phyloP scores from a whole-genome alignment of 495 filamentous ascomycete genomes.

The Niebla homalea region DNA sequence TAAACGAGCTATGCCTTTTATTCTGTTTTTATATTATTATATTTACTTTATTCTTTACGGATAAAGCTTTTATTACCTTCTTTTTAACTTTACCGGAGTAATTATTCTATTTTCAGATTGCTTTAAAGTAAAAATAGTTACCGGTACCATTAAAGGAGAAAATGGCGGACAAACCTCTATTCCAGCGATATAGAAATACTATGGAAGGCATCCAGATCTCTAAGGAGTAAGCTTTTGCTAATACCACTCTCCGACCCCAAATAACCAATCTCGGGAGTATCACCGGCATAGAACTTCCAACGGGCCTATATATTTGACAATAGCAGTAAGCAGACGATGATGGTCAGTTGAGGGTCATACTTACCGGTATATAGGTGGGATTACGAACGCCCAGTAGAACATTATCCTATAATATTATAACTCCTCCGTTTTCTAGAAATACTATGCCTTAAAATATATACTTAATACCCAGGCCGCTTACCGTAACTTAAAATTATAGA shows the following conservation, averaged over 20 bases:
- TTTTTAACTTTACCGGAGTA: too few relatives aligned
- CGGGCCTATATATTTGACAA: constrained; percentile 4
- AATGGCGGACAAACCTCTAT: too few relatives aligned
- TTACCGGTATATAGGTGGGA: constrained; percentile 2
- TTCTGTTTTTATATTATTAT: background rate
- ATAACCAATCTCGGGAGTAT: constrained; percentile 4
- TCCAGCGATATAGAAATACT: too few relatives aligned
- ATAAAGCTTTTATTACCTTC: background rate
- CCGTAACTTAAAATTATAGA: too few relatives aligned
- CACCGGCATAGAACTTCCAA: constrained; percentile 5
- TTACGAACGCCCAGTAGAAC: constrained; percentile 1
- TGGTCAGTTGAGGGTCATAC: background rate
- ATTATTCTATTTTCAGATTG: background rate
- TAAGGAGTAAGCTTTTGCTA: too few relatives aligned
- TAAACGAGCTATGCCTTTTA: background rate
- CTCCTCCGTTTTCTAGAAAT: too few relatives aligned
- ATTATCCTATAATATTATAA: too few relatives aligned
- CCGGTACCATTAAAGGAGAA: too few relatives aligned
- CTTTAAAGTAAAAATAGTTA: background rate
- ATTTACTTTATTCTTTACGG: background rate
- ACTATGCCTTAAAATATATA: too few relatives aligned
- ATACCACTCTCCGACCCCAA: constrained; percentile 3
- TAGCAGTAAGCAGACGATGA: constrained; percentile 3
- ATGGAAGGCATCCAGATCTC: too few relatives aligned
- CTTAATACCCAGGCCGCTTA: too few relatives aligned